phyloP scores from a whole-genome alignment of 352 stramenopile genomes.

The Phytopythium kandeliae region DNA sequence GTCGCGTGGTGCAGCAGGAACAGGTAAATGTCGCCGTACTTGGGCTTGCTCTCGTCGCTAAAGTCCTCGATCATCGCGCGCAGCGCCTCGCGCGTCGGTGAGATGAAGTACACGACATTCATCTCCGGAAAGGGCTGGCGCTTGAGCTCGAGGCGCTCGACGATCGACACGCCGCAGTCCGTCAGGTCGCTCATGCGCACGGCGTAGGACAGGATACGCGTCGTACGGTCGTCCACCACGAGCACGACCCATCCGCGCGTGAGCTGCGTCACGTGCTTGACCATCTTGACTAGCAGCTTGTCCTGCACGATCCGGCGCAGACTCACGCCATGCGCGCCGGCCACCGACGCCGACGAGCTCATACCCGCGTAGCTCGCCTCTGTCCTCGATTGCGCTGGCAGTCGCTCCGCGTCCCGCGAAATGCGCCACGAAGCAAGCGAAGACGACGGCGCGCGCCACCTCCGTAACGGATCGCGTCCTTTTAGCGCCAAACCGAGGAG shows the following conservation, averaged over 20 bases:
- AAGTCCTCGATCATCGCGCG: conserved; percentile 86
- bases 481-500: background rate
- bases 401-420: background rate
- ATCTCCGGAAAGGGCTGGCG: conserved; percentile 96
- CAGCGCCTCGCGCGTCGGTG: conserved; percentile 83
- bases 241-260: conserved; percentile 89
- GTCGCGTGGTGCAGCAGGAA: conserved; percentile 91
- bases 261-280: conserved; percentile 72
- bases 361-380: conserved; percentile 1
- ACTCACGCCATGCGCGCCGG: conserved; percentile 50
- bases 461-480: background rate
- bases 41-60: conserved; percentile 61
- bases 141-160: conserved; percentile 94
- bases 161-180: conserved; percentile 94
- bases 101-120: conserved; percentile 95
- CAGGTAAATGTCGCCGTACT: conserved; percentile 92
- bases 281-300: conserved; percentile 78
- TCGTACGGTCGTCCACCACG: conserved; percentile 93
- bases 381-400: too few relatives aligned
- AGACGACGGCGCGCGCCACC: background rate
- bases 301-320: conserved; percentile 75
- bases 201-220: conserved; percentile 90
- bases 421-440: background rate
- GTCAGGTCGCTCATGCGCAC: conserved; percentile 99
- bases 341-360: conserved; percentile 15